Evolutionary conservation across 441 rosid species (phyloP).

Genomic region (Sinapis alba): DNA sequence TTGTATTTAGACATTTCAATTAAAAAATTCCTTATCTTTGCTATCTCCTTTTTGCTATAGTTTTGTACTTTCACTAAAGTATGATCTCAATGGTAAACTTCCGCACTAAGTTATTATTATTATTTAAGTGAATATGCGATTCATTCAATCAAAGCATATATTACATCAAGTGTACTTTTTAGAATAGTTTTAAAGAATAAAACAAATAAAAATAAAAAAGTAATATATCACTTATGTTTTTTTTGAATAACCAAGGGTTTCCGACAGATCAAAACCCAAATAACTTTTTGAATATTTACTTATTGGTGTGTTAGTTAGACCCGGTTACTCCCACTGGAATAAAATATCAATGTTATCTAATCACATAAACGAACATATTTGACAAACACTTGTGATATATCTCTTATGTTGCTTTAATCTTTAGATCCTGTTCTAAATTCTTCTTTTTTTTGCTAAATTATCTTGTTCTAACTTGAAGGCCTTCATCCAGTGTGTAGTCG

Average conservation of each 20-base stretch:
- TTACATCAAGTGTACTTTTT: neutral
- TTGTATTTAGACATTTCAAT: conserved; percentile 28
- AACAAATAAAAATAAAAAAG: neutral
- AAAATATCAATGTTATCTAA: no score
- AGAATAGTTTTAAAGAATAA: neutral
- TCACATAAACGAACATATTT: no score
- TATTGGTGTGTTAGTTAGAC: no score
- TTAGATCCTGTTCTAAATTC: neutral
- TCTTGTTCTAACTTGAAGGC: neutral
- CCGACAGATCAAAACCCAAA: no score
- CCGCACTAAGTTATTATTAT: conserved; percentile 24
- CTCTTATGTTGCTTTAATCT: neutral
- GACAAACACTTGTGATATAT: no score
- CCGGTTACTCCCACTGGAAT: no score
- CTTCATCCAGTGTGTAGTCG: neutral
- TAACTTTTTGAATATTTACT: no score
- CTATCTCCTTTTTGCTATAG: conserved; percentile 27
- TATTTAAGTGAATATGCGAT: neutral
- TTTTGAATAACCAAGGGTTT: no score
- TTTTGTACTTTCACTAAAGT: conserved; percentile 30
- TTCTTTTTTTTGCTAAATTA: neutral
- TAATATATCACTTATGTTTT: neutral
- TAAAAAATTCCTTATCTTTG: conserved; percentile 8
- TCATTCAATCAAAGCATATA: neutral
- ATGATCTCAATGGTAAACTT: conserved; percentile 31